Base-by-base conservation (phyloP, 179 eudicot species). In the Vitellaria paradoxa region DNA sequence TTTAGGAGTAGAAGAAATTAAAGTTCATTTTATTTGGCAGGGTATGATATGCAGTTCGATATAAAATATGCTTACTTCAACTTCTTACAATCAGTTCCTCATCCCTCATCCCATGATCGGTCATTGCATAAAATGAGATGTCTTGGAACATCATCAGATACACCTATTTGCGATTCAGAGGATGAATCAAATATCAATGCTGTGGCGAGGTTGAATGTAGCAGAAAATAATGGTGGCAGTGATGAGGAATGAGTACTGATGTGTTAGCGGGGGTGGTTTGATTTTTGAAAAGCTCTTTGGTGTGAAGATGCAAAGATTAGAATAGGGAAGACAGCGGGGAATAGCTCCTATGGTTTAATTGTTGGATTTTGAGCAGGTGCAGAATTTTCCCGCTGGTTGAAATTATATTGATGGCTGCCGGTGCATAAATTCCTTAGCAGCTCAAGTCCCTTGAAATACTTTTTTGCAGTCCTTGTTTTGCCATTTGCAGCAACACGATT, bases 31-130 rank as follows among this genome's bases (percentile, higher is more conserved):
- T 77, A 64, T 78, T 15, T 83, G 79, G 83, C 91, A 95, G 99
- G 99, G 99, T 96, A 96, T 79, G 98, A 96, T 86, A 96, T 96
- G 98, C 96, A 85, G 82, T 93, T 96, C 60, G 97, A 96, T 72
- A 81, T 92, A 69, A 96, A 93, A 80, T 96, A 93, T 65, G 98
- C 99, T 10, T 96, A 96, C 88, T 96, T 92, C 91, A 93, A 89
- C 89, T 90, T 96, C 87, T 75, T 96, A 85, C 95, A 89, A 73
- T 93, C 97, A 0, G 73, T 91, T 24, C 75, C 77, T 73, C 68
- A 59, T 60, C 56, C 81, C 3, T 50, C 55, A 67, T 62, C 52
- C 18, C 23, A 61, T 46, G 78, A 76, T 72, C 80, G 4, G 47
- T 37, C 67, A 8, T n/a, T 24, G 14, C 50, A 68, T 40, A 20